Evolutionary conservation across 306 rosid species (phyloP), one percentile per base, ranked within the genome.

Genomic region (Cucumis hystrix): DNA sequence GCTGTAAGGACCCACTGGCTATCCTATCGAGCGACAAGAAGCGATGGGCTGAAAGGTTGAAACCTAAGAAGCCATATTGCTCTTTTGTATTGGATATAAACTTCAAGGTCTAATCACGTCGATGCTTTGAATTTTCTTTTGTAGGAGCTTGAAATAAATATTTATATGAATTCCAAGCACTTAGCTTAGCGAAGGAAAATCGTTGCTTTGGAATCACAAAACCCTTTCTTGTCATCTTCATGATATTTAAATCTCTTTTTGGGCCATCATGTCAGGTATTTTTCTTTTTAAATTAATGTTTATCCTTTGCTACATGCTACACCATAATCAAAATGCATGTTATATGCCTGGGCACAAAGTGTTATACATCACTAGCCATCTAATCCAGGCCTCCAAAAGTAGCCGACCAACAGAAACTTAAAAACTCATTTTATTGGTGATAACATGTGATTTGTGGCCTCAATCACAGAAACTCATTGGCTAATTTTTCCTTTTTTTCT

Each of bases 11-110:
- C 61, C 94, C 89, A 86, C 95, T 10, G 76, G 85, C 67, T 78
- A 62, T 81, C 89, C 79, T 67, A 78, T 84, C 57, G 20, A 75
- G 89, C 16, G 88, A 89, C 98, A 91, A 16, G 94, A 91, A 91
- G 86, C 85, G 93, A 91, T 94, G 97, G 94, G 91, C 88, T 91
- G 92, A 91, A 94, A 91, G 92, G 87, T 88, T 82, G 78, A 79
- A 85, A 51, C 87, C 90, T 87, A 72, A 82, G 89, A 72, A 72
- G 61, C 76, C 90, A 78, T 75, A 67, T 83, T 82, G 80, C 83
- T 69, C 86, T 69, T 69, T 75, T 21, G 84, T 91, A 89, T 87
- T 87, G 87, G 91, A 86, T 93, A 87, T 82, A 85, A 91, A 83
- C 89, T 88, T 81, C 80, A 68, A 75, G 74, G 78, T 83, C 80